Percentiles rank a stretch among this genome's conserved stretches.
These are phyloP conservation scores for Claviceps citrina DNA, from an alignment of 2,329 filamentous ascomycete species.

Conservation along the genomic window DNA sequence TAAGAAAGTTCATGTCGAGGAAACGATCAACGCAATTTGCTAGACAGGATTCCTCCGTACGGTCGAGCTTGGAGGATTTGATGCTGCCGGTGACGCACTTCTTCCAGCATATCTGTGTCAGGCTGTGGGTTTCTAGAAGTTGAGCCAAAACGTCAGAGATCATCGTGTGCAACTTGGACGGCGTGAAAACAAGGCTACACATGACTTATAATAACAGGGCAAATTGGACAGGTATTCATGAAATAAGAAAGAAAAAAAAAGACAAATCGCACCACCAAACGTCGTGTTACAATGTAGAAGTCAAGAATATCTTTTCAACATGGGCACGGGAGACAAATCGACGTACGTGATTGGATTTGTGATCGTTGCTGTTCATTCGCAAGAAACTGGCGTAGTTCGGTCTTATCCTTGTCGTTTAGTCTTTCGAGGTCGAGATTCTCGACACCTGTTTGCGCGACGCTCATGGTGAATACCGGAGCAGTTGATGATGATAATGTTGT, in stretches of 20 bases:
- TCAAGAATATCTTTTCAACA: too few species aligned
- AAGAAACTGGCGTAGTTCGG: slow-evolving; percentile 76
- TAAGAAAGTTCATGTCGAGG: slow-evolving; percentile 71
- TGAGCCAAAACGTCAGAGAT: too few species aligned
- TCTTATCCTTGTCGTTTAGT: slow-evolving; percentile 69
- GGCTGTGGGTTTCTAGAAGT: slow-evolving; percentile 36
- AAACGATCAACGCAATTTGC: slow-evolving; percentile 89
- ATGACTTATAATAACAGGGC: too few species aligned
- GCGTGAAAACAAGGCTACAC: too few species aligned
- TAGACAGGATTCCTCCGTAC: slow-evolving; percentile 66
- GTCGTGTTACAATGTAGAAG: too few species aligned
- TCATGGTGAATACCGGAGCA: slow-evolving; percentile 21
- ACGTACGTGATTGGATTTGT: slow-evolving; percentile 42
- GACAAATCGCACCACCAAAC: too few species aligned
- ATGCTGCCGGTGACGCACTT: slow-evolving; percentile 75
- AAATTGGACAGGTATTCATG: too few species aligned
- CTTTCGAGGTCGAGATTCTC: slow-evolving; percentile 51
- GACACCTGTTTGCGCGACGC: slow-evolving; percentile 22
- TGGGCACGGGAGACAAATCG: neutral
- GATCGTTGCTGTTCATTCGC: slow-evolving; percentile 74
- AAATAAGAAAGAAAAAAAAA: too few species aligned
- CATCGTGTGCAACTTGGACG: too few species aligned
- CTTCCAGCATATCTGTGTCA: slow-evolving; percentile 74
- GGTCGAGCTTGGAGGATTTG: slow-evolving; percentile 56
- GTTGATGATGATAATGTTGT: too few species aligned